A percentile compares a stretch with the other conserved stretches of the same genome.
phyloP scores from a whole-genome alignment of 352 stramenopile genomes.

The Globisporangium solare region DNA sequence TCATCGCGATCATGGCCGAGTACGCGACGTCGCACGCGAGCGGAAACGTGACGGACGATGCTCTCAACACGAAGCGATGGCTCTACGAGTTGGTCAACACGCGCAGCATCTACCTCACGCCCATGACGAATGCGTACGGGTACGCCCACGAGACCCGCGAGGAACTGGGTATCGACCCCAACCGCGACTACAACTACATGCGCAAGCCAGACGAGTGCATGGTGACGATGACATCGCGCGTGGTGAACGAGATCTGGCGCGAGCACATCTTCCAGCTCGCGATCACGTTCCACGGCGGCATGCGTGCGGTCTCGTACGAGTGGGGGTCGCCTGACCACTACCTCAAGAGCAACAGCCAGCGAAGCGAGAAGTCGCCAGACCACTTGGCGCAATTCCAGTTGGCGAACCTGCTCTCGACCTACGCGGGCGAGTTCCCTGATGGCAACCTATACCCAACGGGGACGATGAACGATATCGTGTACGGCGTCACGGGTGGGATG shows the following conservation, averaged over 20 bases:
- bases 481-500: conserved; percentile 96
- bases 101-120: conserved; percentile 75
- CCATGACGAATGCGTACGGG: conserved; percentile 94
- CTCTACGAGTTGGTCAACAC: conserved; percentile 84
- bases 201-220: conserved; percentile 86
- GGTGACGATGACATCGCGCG: conserved; percentile 93
- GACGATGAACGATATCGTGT: conserved; percentile 96
- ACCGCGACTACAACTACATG: conserved; percentile 98
- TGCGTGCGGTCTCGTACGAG: conserved; percentile 96
- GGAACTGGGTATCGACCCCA: conserved; percentile 93
- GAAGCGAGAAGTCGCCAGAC: conserved; percentile 78
- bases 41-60: conserved; percentile 12
- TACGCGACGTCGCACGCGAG: conserved; percentile 38
- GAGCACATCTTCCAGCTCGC: conserved; percentile 96
- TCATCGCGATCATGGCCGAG: conserved; percentile 82
- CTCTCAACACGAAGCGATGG: conserved; percentile 57
- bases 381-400: conserved; percentile 65
- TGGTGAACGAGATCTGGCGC: conserved; percentile 96
- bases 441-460: conserved; percentile 71
- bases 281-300: conserved; percentile 98
- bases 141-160: conserved; percentile 81
- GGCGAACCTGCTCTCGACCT: conserved; percentile 54
- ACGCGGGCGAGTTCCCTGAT: conserved; percentile 68
- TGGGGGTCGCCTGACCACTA: conserved; percentile 94
- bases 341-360: conserved; percentile 34